Evolutionary conservation across 202 grass and related monocot species (phyloP).

Genomic region (Carex arenaria): DNA sequence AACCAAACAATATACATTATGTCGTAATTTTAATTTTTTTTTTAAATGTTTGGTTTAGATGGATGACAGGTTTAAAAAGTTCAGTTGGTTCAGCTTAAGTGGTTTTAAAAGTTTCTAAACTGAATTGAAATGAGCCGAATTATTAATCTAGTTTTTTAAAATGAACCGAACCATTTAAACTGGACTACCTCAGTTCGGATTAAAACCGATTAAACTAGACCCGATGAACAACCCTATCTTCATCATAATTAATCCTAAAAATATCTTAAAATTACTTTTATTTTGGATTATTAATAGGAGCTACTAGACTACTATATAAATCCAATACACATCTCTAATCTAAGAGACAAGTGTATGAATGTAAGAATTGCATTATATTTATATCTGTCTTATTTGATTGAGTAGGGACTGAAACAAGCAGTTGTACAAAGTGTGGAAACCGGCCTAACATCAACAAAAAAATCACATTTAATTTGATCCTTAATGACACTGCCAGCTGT

Average conservation of each 20-base stretch:
- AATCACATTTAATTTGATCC: not conserved
- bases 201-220: too few species aligned
- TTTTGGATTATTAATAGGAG: not conserved
- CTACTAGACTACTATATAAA: not conserved
- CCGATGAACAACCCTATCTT: too few species aligned
- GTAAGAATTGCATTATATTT: not conserved
- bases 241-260: not conserved
- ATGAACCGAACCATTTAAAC: too few species aligned
- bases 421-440: conserved; percentile 1
- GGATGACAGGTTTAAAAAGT: too few species aligned
- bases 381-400: not conserved
- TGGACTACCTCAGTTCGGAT: too few species aligned
- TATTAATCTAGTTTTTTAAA: too few species aligned
- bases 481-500: conserved; percentile 8
- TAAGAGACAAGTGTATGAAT: not conserved
- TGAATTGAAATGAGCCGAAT: too few species aligned
- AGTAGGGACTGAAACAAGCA: not conserved
- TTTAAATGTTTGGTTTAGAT: too few species aligned
- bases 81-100: too few species aligned
- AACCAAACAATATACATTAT: too few species aligned
- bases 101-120: too few species aligned
- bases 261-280: not conserved
- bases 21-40: too few species aligned
- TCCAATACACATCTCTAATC: not conserved
- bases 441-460: not conserved